Evolutionary conservation across 352 stramenopile genomes (phyloP).

Genomic region (Thalassiosira pacifica): DNA sequence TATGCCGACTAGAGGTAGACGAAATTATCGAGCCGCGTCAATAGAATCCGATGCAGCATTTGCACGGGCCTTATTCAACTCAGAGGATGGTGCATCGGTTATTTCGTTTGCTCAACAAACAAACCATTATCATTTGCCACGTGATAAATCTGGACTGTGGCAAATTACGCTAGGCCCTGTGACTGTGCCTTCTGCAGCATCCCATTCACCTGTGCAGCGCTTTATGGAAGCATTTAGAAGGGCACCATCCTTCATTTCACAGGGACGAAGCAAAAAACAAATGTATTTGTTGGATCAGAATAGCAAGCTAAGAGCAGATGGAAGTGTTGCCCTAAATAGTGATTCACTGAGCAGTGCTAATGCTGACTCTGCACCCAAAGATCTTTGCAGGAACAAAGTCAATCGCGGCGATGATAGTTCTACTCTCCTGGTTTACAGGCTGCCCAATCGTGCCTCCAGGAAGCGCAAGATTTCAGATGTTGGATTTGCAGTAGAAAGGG

Average conservation of each 20-base stretch:
- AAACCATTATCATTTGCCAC: neutral
- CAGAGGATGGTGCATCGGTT: conserved; percentile 31
- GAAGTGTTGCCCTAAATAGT: neutral
- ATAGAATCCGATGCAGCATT: conserved; percentile 8
- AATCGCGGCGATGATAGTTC: neutral
- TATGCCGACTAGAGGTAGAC: conserved; percentile 15
- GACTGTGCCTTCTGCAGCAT: neutral
- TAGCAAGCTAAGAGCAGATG: neutral
- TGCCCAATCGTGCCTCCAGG: conserved; percentile 4
- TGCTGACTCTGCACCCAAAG: neutral
- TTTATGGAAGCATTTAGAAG: conserved; percentile 29
- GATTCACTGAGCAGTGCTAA: too few species aligned
- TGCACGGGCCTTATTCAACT: conserved; percentile 32
- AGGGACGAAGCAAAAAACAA: neutral
- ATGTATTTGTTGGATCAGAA: conserved; percentile 11
- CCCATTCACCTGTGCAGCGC: neutral
- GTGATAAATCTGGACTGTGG: neutral
- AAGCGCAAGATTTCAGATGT: conserved; percentile 23
- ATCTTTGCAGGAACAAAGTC: conserved; percentile 6
- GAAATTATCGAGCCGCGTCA: neutral
- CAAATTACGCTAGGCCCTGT: conserved; percentile 7
- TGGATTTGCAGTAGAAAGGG: neutral
- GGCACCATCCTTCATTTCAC: conserved; percentile 20
- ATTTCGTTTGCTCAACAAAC: neutral
- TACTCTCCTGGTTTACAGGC: conserved; percentile 36